Base-by-base conservation (phyloP, 108 stramenopile species). In the Skeletonema tropicum region DNA sequence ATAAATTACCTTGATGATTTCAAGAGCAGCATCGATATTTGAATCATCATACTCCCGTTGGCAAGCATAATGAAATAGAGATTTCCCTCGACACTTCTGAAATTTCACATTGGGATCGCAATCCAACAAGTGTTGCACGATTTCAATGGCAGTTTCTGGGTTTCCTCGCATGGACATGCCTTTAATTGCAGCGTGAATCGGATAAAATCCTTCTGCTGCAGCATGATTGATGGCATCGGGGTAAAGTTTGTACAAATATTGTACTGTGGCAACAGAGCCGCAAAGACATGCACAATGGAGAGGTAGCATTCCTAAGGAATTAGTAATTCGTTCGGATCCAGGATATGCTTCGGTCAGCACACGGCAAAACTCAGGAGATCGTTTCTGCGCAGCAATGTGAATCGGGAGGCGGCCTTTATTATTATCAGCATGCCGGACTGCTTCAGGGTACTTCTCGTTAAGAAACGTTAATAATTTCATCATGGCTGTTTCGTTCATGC, bases 361-460 rank as follows among this genome's bases (percentile, higher is more conserved):
- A 5, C 36, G 30, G 60, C 60, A 61, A 35, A 61, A 61, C 30
- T 61, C 33, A 61, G 30, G 60, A 19, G 60, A 61, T n/a, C n/a
- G n/a, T n/a, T 61, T 29, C 2, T 29, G 26, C 3, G 5, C 23
- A n/a, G 60, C 60, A 32, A 61, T 15, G 15, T 61, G 60, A 30
- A 61, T 32, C 3, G 60, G 36, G 15, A 61, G n/a, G n/a, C n/a
- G 36, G 1, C 0, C 6, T 2, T 6, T 29, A 0, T 9, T 1
- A n/a, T 21, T 35, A 61, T 35, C 31, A 0, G 30, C 6, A 61
- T 32, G 60, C 5, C 15, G 4, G 60, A 61, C 60, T 32, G 60
- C n/a, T 17, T 61, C 30, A 2, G 30, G 60, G 15, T 0, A 32
- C 30, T n/a, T 15, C 30, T 61, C 8, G 3, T 2, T n/a, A 17